Evolutionary conservation across 768 basidiomycete genomes (phyloP), one percentile per base, ranked within the genome.

Genomic region (Tylopilus plumbeoviolaceoides): DNA sequence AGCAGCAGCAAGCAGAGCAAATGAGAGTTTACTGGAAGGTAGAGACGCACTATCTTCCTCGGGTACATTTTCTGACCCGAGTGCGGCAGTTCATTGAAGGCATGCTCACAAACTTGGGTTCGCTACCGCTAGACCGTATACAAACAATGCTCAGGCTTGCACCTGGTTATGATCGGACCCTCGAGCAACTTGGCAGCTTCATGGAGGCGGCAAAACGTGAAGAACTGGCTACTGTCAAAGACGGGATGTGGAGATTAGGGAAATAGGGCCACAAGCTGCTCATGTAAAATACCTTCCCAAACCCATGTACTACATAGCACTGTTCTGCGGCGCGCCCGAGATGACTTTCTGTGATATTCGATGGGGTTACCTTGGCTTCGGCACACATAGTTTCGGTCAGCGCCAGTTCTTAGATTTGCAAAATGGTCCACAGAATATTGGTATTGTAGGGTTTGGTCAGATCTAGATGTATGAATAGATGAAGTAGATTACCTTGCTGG

Each of bases 1-100:
- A 90, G 55, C 88, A 90, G 42, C 85, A 87, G 41, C 84, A 91
- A 63, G 83, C 84, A 0, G 88, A 91, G 61, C 88, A 93, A 70
- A 91, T 95, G 86, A 80, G 76, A 55, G 78, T 92, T 1, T 90
- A 85, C 66, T 95, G 91, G 91, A 91, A 89, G 82, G 91, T 85
- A 48, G 7, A 69, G 23, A 23, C 23, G 25, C 9, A 15, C 8
- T 14, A 6, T 20, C n/a, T 43, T 43, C 21, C 28, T 5, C 43
- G 12, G 3, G 11, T 47, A 17, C 25, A 27, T 36, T 53, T 12
- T 35, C 41, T 50, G 40, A 59, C 48, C 2, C 38, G 38, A 18
- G 8, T 46, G 6, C 14, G 39, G 20, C 55, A 91, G 88, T 95
- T 87, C 70, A 89, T 95, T 55, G 86, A 91, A 70, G 91, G 89